These are phyloP conservation scores for Chlamydomonas sphaeroides DNA, from an alignment of 139 green algal genomes.

Conservation along the genomic window DNA sequence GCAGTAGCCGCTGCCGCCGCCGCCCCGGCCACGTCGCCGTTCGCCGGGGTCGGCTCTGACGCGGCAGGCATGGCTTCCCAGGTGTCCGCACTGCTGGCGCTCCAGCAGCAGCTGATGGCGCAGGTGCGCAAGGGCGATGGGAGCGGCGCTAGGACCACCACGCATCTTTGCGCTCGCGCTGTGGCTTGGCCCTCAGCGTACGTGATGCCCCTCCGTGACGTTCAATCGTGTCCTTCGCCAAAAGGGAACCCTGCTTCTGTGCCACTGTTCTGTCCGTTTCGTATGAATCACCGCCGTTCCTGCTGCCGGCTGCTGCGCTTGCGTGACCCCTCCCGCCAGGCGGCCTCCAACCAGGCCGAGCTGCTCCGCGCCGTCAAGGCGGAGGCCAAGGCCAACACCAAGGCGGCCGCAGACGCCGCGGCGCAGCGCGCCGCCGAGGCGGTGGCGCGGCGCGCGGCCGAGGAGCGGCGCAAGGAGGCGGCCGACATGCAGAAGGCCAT, in stretches of 20 bases:
- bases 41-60: no score
- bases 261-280: no score
- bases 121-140: slow-evolving; percentile 33
- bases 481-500: slow-evolving; percentile 33
- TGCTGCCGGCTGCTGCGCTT: no score
- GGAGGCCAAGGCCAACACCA: slow-evolving; percentile 43
- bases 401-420: slow-evolving; percentile 24
- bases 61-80: slow-evolving; percentile 3
- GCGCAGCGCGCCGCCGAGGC: slow-evolving; percentile 27
- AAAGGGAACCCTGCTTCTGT: no score
- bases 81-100: slow-evolving; percentile 30
- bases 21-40: not conserved
- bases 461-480: slow-evolving; percentile 43
- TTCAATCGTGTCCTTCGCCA: no score
- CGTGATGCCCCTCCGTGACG: no score
- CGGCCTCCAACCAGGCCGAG: slow-evolving; percentile 49
- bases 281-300: no score
- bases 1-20: not conserved
- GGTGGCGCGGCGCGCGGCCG: slow-evolving; percentile 19
- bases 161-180: no score
- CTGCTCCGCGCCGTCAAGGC: slow-evolving; percentile 54
- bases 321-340: slow-evolving; percentile 36
- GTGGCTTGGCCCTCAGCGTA: no score
- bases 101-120: slow-evolving; percentile 51
- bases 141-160: no score